Evolutionary conservation across 2,329 filamentous ascomycete species (phyloP).

Genomic region (Fusarium denticulatum): DNA sequence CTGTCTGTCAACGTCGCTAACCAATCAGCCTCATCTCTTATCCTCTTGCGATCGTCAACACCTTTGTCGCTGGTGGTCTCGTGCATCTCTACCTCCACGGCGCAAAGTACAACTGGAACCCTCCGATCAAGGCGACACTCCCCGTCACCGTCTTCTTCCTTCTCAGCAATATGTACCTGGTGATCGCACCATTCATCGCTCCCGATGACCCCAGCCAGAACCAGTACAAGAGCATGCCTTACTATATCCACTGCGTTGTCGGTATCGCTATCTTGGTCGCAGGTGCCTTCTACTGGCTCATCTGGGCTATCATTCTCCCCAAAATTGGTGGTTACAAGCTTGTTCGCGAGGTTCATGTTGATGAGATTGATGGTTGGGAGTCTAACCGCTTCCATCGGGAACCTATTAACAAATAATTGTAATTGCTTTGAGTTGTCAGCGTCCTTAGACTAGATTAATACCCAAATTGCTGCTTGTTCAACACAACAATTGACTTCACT

Average conservation of each 20-base stretch:
- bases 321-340: conserved; percentile 65
- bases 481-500: not conserved
- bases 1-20: not conserved
- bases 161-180: conserved; percentile 68
- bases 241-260: conserved; percentile 68
- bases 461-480: conserved; percentile 11
- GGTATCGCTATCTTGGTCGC: conserved; percentile 63
- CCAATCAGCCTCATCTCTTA: conserved; percentile 67
- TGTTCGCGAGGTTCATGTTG: conserved; percentile 62
- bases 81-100: conserved; percentile 63
- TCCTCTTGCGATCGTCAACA: conserved; percentile 67
- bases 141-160: conserved; percentile 68
- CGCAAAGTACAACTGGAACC: conserved; percentile 60
- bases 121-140: conserved; percentile 63
- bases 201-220: conserved; percentile 59
- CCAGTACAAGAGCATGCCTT: conserved; percentile 64
- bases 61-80: conserved; percentile 63
- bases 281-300: conserved; percentile 65
- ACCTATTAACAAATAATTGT: conserved; percentile 44
- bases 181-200: conserved; percentile 67
- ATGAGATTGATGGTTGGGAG: conserved; percentile 71
- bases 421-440: not conserved
- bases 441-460: conserved; percentile 20
- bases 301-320: conserved; percentile 64
- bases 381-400: conserved; percentile 61